Evolutionary conservation across 345 rosid species (phyloP), one percentile per base, ranked within the genome.

Genomic region (Microcos paniculata): DNA sequence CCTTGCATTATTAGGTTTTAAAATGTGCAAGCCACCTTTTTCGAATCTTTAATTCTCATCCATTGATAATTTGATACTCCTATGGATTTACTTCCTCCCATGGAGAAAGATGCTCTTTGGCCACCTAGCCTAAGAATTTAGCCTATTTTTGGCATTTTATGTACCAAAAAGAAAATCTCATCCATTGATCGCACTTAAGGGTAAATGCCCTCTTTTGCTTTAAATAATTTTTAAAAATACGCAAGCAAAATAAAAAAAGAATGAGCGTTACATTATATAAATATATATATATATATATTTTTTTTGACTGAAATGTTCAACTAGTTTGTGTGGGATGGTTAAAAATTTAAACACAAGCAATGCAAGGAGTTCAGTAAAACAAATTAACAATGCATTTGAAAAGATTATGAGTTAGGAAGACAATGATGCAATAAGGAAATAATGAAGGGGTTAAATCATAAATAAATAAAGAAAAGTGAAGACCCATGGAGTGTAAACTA

Each of bases 401-500:
- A 23, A 6, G 30, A 66, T 0, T 49, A 31, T 0, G 51, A 52
- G 0, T 13, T 5, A 49, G 1, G 59, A 51, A 2, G 18, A 21
- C 11, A 52, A 51, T 8, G 1, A 58, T 4, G 61, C n/a, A 81
- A 73, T 45, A 58, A 61, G 1, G 49, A 30, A 13, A 62, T 69
- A n/a, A 2, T 23, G 10, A 0, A 30, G 73, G 79, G 80, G 28
- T 6, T 4, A 10, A 24, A 53, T 1, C 19, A 55, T 31, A 70
- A 26, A 55, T 31, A 70, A 26, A 71, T 28, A 45, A 19, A 57
- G 59, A 16, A 71, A 80, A 70, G 24, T 0, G 63, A 0, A 78
- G 78, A 49, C 57, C 66, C 43, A 24, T 18, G 15, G 3, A n/a
- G 28, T 21, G 53, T 74, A 78, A 70, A 45, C 24, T 15, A 14